Base-by-base conservation (phyloP, 352 stramenopile genomes). In the Blastocystis sp. region DNA sequence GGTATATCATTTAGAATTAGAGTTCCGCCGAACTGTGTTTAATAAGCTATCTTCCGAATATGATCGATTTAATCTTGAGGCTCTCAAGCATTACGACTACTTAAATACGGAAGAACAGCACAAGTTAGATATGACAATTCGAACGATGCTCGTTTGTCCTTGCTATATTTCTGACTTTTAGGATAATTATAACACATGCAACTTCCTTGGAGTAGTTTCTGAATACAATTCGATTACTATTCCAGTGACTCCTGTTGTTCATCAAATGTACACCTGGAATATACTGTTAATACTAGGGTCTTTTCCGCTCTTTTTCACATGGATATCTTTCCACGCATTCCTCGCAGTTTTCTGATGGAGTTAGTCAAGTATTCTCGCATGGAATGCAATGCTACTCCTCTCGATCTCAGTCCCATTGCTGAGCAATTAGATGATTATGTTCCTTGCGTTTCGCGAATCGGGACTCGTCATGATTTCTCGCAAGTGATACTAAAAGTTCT, bases 231-330 rank as follows among this genome's bases (percentile, higher is more conserved):
- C 19, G 5, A 83, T 83, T 54, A 49, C 46, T 5, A 37, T 65
- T 66, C 71, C 71, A 16, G 71, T 83, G 14, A 66, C 29, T 63
- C 27, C 49, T 2, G 27, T 43, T 12, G 24, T 83, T 49, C 71
- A 83, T 29, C 71, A 66, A 24, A 35, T 83, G 71, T 74, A 39
- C 24, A n/a, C 7, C 27, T 24, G 11, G 24, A 14, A 21, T 1
- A 1, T 2, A 16, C 19, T 74, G 11, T 37, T 43, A 52, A 27
- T 29, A 24, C 9, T 74, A 74, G 63, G 35, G 71, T 54, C 9
- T 66, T 83, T 43, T 27, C 46, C n/a, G 42, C 71, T 11, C 51
- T 83, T 14, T 65, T 83, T 29, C 71, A 83, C 49, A 83, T 83
- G 71, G 71, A 83, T 49, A 29, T 83, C 24, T 46, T 83, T 3